Base-by-base conservation (phyloP, 768 basidiomycete genomes). In the Mycena kentingensis region DNA sequence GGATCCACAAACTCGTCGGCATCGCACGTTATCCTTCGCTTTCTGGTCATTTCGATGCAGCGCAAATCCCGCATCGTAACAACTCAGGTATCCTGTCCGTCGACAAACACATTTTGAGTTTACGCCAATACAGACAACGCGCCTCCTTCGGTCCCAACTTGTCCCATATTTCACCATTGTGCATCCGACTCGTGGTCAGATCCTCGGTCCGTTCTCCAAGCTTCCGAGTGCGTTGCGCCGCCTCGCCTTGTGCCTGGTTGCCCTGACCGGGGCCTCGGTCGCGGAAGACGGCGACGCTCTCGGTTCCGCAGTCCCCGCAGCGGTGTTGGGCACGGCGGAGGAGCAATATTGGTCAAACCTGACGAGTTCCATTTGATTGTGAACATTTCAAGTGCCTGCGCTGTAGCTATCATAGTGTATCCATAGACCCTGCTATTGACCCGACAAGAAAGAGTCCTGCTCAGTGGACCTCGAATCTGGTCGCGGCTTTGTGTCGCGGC, bases 121-220 rank as follows among this genome's bases (percentile, higher is more conserved):
- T 46, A 25, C 46, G 25, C 58, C 52, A 54, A 38, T 38, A 27
- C 67, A 86, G 85, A 67, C 73, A n/a, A 65, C 82, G 57, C 41
- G 69, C 32, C 63, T 73, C 38, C 67, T 93, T 42, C 74, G 76
- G 52, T 76, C 81, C 16, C 83, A 87, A 21, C 73, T 96, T 6
- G 70, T 78, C 10, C 93, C 93, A 18, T 97, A 84, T 71, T 98
- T 97, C 71, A 76, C 75, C 62, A 77, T 95, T 38, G 73, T 70
- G 10, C 93, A 97, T 66, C 76, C 90, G n/a, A 72, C 73, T 25
- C 87, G 85, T 42, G 94, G 93, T 8, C 72, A 76, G 49, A 63
- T 94, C 27, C 70, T 73, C 15, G 96, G 95, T 0, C 95, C 95
- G 21, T 98, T 85, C 70, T 68, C 73, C 46, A 88, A 82, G 65